Evolutionary conservation across 495 filamentous ascomycete species (phyloP).

Genomic region (Annulohypoxylon bovei): DNA sequence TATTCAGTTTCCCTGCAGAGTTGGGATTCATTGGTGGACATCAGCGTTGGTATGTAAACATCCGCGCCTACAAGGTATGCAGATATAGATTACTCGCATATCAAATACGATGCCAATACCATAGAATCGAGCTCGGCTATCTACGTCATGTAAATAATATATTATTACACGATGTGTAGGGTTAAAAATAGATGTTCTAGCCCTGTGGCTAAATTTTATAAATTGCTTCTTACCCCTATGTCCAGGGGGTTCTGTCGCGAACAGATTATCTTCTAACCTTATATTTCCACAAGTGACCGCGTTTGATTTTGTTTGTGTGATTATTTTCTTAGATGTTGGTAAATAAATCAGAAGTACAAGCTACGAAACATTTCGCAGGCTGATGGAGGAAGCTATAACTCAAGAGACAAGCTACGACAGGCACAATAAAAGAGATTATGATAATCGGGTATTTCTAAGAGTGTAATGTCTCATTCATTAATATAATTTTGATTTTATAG

Average conservation of each 20-base stretch:
- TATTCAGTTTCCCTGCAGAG: background rate
- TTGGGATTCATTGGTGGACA: background rate
- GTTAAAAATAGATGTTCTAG: slow-evolving; percentile 4
- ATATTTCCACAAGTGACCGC: background rate
- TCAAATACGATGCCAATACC: background rate
- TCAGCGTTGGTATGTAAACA: background rate
- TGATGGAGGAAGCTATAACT: too few relatives aligned
- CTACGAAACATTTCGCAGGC: too few relatives aligned
- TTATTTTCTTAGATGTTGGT: too few relatives aligned
- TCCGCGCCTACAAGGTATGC: background rate
- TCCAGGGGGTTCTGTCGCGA: background rate
- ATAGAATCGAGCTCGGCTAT: background rate
- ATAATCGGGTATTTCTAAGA: too few relatives aligned
- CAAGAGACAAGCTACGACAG: too few relatives aligned
- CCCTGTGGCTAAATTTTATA: background rate
- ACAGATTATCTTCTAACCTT: background rate
- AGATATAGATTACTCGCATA: slow-evolving; percentile 1
- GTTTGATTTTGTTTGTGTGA: too few relatives aligned
- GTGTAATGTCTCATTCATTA: too few relatives aligned
- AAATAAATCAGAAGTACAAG: too few relatives aligned
- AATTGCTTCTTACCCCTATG: background rate
- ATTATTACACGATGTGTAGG: background rate
- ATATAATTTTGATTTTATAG: too few relatives aligned
- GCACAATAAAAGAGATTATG: too few relatives aligned
- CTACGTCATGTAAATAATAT: background rate